These are phyloP conservation scores for Sporothrix phasma DNA, from an alignment of 2,329 filamentous ascomycete species.

Conservation along the genomic window DNA sequence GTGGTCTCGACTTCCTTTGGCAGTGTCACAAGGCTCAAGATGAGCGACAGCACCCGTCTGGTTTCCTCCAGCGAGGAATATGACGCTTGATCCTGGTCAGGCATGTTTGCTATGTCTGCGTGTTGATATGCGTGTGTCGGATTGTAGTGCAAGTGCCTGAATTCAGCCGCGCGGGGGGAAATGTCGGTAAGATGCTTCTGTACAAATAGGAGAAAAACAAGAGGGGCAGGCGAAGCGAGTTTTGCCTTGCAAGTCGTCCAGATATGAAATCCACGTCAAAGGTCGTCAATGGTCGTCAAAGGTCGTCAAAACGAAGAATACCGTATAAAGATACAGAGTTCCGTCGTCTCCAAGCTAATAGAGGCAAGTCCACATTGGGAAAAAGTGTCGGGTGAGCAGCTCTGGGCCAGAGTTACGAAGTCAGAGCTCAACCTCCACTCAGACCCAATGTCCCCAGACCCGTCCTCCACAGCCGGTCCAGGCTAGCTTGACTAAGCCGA, in stretches of 20 bases:
- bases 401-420: neutral
- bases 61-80: conserved; percentile 19
- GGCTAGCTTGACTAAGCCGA: neutral
- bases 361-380: neutral
- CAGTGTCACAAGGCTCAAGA: conserved; percentile 4
- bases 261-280: neutral
- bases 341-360: neutral
- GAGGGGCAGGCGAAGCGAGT: neutral
- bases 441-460: neutral
- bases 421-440: neutral
- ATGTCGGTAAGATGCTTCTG: neutral
- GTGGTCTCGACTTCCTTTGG: conserved; percentile 7
- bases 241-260: neutral
- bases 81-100: conserved; percentile 5
- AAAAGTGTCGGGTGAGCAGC: neutral
- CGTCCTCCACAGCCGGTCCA: neutral
- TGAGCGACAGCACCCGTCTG: conserved; percentile 21
- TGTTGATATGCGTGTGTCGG: neutral
- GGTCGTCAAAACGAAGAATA: too few relatives aligned
- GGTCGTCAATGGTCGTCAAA: too few relatives aligned
- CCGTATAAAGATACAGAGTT: too few relatives aligned
- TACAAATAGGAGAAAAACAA: neutral
- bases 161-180: neutral
- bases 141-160: neutral
- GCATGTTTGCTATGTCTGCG: neutral